Evolutionary conservation across 768 basidiomycete species (phyloP).

Genomic region (Suillus americanus): DNA sequence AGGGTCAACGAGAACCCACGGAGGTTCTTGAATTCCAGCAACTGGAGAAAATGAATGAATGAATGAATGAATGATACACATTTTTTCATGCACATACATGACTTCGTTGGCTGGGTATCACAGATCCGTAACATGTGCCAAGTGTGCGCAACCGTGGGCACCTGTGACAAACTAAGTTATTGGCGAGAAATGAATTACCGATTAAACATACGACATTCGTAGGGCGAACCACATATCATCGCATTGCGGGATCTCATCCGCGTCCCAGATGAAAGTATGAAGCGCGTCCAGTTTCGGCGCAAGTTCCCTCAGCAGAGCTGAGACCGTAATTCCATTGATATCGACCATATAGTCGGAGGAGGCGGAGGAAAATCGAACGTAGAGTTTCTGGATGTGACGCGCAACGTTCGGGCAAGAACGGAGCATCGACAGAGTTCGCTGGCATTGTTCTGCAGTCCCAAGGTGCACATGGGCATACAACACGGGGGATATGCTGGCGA

Average conservation of each 20-base stretch:
- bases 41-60: conserved; percentile 34
- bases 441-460: conserved; percentile 56
- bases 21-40: conserved; percentile 68
- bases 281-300: conserved; percentile 64
- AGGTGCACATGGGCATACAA: conserved; percentile 63
- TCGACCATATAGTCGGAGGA: conserved; percentile 23
- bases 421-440: conserved; percentile 67
- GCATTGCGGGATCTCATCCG: conserved; percentile 58
- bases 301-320: conserved; percentile 49
- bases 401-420: conserved; percentile 51
- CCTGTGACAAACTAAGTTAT: conserved; percentile 32
- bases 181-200: not conserved
- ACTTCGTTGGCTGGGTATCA: conserved; percentile 57
- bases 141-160: conserved; percentile 67
- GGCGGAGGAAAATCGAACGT: conserved; percentile 39
- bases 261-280: conserved; percentile 68
- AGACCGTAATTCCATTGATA: conserved; percentile 35
- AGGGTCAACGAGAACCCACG: conserved; percentile 61
- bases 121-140: conserved; percentile 59
- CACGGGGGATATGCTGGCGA: conserved; percentile 49
- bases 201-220: conserved; percentile 53
- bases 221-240: conserved; percentile 82
- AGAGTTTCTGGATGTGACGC: conserved; percentile 63
- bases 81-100: conserved; percentile 45
- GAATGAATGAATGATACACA: conserved; percentile 3